phyloP scores from a whole-genome alignment of 129 eudicot species.

The Solidago caesia region DNA sequence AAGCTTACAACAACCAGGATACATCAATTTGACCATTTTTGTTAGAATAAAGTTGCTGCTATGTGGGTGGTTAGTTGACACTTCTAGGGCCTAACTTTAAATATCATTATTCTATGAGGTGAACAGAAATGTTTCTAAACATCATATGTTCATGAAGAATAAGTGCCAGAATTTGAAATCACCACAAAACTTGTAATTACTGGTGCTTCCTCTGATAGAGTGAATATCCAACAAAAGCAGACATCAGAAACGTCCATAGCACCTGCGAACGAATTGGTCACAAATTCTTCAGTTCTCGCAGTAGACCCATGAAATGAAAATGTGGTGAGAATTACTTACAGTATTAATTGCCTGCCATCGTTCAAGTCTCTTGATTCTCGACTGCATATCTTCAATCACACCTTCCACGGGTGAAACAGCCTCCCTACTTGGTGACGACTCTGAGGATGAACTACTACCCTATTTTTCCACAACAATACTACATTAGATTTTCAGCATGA shows the following conservation, averaged over 20 bases:
- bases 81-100: constrained; percentile 23
- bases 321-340: constrained; percentile 34
- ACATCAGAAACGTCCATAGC: constrained; percentile 91
- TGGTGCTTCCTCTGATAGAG: constrained; percentile 76
- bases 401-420: constrained; percentile 63
- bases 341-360: constrained; percentile 91
- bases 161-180: constrained; percentile 8
- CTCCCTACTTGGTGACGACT: constrained; percentile 80
- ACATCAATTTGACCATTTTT: not conserved
- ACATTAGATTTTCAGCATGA: constrained; percentile 7
- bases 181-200: constrained; percentile 29
- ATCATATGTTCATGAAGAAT: constrained; percentile 25
- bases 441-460: constrained; percentile 89
- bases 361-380: constrained; percentile 85
- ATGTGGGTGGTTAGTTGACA: constrained; percentile 20
- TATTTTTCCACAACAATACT: constrained; percentile 27
- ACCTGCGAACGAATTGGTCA: constrained; percentile 45
- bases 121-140: constrained; percentile 10
- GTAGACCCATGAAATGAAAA: not conserved
- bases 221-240: constrained; percentile 94
- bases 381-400: constrained; percentile 86
- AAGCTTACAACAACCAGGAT: not conserved
- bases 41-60: constrained; percentile 4
- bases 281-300: not conserved
- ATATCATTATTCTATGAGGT: constrained; percentile 15